A percentile compares a stretch with the other conserved stretches of the same genome.
Evolutionary conservation across 352 stramenopile species (phyloP).

Genomic region (Globisporangium orthogonon): DNA sequence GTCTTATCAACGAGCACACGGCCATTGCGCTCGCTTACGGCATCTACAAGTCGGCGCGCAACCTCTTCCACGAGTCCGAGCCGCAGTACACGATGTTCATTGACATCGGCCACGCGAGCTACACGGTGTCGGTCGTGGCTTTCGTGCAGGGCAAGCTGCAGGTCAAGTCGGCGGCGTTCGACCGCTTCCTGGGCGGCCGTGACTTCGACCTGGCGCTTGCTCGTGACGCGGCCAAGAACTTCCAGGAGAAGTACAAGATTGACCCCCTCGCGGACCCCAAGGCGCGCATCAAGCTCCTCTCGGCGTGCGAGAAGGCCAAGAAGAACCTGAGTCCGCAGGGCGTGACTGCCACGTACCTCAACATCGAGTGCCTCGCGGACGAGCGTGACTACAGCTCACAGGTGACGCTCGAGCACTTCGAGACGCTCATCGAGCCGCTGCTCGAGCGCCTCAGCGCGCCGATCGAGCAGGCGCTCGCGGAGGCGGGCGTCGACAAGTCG

Average conservation of each 20-base stretch:
- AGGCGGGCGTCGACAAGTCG: constrained; percentile 87
- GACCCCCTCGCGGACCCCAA: constrained; percentile 91
- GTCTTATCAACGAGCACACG: constrained; percentile 98
- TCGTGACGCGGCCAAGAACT: constrained; percentile 92
- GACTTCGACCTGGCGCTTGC: constrained; percentile 96
- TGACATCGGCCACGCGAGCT: constrained; percentile 94
- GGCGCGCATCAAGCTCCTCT: constrained; percentile 95
- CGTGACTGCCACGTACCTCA: constrained; percentile 94
- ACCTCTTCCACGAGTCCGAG: constrained; percentile 90
- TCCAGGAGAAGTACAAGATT: constrained; percentile 95
- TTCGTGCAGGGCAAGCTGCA: constrained; percentile 95
- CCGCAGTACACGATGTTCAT: constrained; percentile 98
- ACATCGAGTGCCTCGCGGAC: constrained; percentile 97
- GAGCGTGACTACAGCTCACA: constrained; percentile 96
- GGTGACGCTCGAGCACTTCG: constrained; percentile 94
- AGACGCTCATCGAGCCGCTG: constrained; percentile 89
- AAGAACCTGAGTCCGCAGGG: constrained; percentile 97
- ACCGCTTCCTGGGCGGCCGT: constrained; percentile 93
- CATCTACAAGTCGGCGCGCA: constrained; percentile 95
- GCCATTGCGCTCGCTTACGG: constrained; percentile 93
- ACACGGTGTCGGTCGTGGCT: constrained; percentile 89
- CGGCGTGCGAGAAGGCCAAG: constrained; percentile 98
- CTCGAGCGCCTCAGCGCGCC: constrained; percentile 78
- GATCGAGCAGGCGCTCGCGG: constrained; percentile 77
- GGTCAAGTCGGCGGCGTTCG: constrained; percentile 92